Evolutionary conservation across 345 rosid genomes (phyloP).

Genomic region (rapeseed (Brassica napus)): DNA sequence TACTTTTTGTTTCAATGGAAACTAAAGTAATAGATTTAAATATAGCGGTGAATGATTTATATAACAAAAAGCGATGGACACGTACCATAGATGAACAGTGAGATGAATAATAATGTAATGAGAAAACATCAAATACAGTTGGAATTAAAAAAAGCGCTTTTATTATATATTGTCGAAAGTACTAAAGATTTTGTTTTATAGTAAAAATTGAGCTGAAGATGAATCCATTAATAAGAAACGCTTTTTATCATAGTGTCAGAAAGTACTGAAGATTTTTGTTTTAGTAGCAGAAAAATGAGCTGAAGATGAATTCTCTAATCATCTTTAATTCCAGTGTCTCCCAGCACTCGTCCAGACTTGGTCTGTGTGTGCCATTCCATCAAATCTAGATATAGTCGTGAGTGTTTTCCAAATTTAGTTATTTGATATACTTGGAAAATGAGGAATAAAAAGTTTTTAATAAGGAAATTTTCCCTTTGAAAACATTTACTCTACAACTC

Average conservation of each 20-base stretch:
- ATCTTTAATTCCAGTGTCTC: background rate
- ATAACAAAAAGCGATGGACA: background rate
- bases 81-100: background rate
- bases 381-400: background rate
- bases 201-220: background rate
- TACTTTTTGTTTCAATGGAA: background rate
- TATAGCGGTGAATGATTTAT: slow-evolving; percentile 19
- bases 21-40: background rate
- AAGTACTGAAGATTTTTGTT: background rate
- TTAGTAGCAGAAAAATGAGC: background rate
- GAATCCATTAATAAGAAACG: background rate
- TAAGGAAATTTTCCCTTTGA: background rate
- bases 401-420: background rate
- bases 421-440: background rate
- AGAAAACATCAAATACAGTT: slow-evolving; percentile 5
- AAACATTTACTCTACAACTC: background rate
- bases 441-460: background rate
- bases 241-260: background rate
- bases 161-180: background rate
- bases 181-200: background rate
- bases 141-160: background rate
- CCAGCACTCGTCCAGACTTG: background rate
- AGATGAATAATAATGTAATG: background rate
- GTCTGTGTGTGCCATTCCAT: background rate
- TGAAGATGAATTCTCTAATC: background rate